Evolutionary conservation across 768 basidiomycete species (phyloP), one percentile per base, ranked within the genome.

Genomic region (Mycena rosella): DNA sequence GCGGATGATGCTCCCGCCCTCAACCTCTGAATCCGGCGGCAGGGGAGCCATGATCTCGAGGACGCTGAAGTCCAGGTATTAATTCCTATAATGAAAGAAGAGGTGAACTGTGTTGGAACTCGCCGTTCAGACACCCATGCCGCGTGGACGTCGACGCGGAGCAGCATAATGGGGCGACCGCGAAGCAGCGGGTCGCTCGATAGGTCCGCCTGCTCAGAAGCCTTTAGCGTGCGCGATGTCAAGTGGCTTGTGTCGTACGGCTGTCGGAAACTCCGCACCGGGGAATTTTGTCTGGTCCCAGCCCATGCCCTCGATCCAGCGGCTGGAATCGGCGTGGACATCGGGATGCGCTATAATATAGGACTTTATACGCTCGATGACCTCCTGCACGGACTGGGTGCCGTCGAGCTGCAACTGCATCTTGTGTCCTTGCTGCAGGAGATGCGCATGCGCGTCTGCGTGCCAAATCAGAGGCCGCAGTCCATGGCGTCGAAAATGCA

Each of bases 221-320:
- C 27, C 24, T 38, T 9, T 17, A 64, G 13, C 63, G 32, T 6
- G 54, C 26, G 9, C 14, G 59, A 8, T 13, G 0, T 30, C 0
- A 13, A 71, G 36, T 8, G 18, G 26, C 15, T 74, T 85, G 29
- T 72, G 67, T 42, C 62, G n/a, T 60, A 94, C 95, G 1, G 93
- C 90, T 34, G 85, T 89, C 3, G 95, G 95, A 69, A 95, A 96
- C 26, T 82, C 75, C 11, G 81, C 77, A 14, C 81, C 83, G 9
- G 84, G 69, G 93, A 93, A 95, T 63, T 86, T 84, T 1, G 92
- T 97, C 78, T 99, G 96, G 74, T 99, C 94, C 96, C 96, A 99
- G 6, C 96, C 96, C 82, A 92, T 87, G 14, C 95, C 96, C 71
- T 90, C 82, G 45, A 98, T 87, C 94, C 95, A 98, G 7, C 74